Conservation (phyloP, 306 rosid genomes). For the Cucurbita moschata region DNA sequence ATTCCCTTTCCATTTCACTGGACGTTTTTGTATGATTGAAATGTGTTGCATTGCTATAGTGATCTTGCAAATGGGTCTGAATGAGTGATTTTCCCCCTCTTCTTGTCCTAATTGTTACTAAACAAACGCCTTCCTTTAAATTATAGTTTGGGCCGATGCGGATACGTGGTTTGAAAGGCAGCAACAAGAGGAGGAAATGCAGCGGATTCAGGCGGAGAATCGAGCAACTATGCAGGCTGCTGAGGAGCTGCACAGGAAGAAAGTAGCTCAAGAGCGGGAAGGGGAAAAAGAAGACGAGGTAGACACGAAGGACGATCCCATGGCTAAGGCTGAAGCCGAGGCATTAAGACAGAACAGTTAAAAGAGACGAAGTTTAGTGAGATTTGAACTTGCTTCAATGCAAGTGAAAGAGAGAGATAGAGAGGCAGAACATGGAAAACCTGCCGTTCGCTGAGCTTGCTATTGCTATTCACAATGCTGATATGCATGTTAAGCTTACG, state of each 20-base stretch:
- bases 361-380: not conserved
- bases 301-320: constrained; percentile 52
- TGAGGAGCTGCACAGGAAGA: constrained; percentile 72
- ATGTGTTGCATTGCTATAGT: not conserved
- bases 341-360: constrained; percentile 21
- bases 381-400: not conserved
- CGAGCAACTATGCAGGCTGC: constrained; percentile 80
- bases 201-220: constrained; percentile 59
- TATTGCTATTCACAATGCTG: not conserved
- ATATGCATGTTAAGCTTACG: no score
- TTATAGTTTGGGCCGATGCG: constrained; percentile 94
- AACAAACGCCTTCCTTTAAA: not conserved
- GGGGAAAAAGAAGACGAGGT: constrained; percentile 70
- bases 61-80: not conserved
- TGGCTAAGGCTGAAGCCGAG: constrained; percentile 82
- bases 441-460: not conserved
- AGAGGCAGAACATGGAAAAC: not conserved
- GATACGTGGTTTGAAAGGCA: constrained; percentile 98
- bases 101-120: not conserved
- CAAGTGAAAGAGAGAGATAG: not conserved
- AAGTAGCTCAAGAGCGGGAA: constrained; percentile 53
- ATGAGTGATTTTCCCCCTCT: not conserved
- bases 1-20: not conserved
- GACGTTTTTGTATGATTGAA: not conserved
- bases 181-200: constrained; percentile 98